Evolutionary conservation across 352 stramenopile species (phyloP).

Genomic region (Plasmopara muralis): DNA sequence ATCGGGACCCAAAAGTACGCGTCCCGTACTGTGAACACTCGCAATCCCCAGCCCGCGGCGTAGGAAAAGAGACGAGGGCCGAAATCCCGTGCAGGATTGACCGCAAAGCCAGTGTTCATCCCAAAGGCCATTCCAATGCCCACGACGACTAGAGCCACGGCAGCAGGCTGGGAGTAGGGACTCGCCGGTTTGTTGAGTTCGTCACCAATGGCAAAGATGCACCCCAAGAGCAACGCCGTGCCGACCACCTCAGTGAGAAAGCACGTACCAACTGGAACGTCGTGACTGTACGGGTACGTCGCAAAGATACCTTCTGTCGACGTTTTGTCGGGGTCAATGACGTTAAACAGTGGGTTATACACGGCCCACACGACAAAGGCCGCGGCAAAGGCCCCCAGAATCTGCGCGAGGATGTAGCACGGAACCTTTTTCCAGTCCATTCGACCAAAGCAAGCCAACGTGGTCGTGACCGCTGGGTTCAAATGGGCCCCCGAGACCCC

Average conservation of each 20-base stretch:
- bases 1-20: conserved; percentile 65
- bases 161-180: conserved; percentile 32
- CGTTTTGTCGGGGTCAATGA: conserved; percentile 36
- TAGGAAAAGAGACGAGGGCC: conserved; percentile 39
- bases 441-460: conserved; percentile 38
- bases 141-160: conserved; percentile 48
- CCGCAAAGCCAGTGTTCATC: conserved; percentile 63
- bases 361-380: conserved; percentile 43
- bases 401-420: conserved; percentile 46
- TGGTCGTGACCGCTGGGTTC: conserved; percentile 58
- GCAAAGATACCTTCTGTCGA: conserved; percentile 39
- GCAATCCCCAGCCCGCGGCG: conserved; percentile 33
- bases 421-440: conserved; percentile 53
- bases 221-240: conserved; percentile 50
- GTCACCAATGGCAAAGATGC: conserved; percentile 56
- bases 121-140: conserved; percentile 68
- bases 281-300: conserved; percentile 40
- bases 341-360: conserved; percentile 48
- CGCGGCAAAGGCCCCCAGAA: conserved; percentile 43
- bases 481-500: conserved; percentile 56
- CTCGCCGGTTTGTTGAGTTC: conserved; percentile 46
- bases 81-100: conserved; percentile 61
- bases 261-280: conserved; percentile 29
- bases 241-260: conserved; percentile 63
- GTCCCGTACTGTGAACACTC: conserved; percentile 30